Conservation (phyloP, 2,329 filamentous ascomycete species). For the Didymella segeticola region DNA sequence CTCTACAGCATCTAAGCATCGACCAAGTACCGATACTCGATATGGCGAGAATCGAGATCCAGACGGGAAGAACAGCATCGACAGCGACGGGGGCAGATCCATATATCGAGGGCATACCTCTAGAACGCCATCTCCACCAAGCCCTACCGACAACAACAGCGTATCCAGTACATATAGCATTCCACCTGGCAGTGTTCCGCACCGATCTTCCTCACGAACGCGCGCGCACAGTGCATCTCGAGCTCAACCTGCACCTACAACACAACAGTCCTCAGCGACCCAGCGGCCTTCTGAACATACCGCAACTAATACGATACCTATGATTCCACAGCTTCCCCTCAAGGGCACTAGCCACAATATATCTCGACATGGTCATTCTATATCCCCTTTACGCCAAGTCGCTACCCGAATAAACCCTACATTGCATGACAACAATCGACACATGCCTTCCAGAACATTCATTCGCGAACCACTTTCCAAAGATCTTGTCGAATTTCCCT, state of each 20-base stretch:
- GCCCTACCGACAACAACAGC: slow-evolving; percentile 46
- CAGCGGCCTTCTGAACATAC: slow-evolving; percentile 24
- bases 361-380: slow-evolving; percentile 54
- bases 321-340: slow-evolving; percentile 33
- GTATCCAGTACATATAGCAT: slow-evolving; percentile 55
- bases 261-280: slow-evolving; percentile 23
- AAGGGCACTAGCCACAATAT: slow-evolving; percentile 46
- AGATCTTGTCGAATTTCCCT: slow-evolving; percentile 59
- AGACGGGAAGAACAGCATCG: slow-evolving; percentile 36
- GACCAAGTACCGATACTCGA: slow-evolving; percentile 40
- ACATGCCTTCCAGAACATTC: slow-evolving; percentile 57
- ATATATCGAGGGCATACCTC: slow-evolving; percentile 32
- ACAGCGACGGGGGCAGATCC: slow-evolving; percentile 39
- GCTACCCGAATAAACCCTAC: slow-evolving; percentile 51
- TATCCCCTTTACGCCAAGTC: slow-evolving; percentile 50
- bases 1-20: slow-evolving; percentile 39
- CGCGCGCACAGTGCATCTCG: slow-evolving; percentile 36
- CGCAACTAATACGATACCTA: slow-evolving; percentile 24
- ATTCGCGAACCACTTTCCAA: slow-evolving; percentile 54
- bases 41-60: slow-evolving; percentile 38
- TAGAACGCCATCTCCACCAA: slow-evolving; percentile 44
- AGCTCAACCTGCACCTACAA: slow-evolving; percentile 25
- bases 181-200: slow-evolving; percentile 53
- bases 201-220: slow-evolving; percentile 54
- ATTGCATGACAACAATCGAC: slow-evolving; percentile 51